Evolutionary conservation across 116 monocot genomes (phyloP).

Genomic region (Papilionanthe hybrid): DNA sequence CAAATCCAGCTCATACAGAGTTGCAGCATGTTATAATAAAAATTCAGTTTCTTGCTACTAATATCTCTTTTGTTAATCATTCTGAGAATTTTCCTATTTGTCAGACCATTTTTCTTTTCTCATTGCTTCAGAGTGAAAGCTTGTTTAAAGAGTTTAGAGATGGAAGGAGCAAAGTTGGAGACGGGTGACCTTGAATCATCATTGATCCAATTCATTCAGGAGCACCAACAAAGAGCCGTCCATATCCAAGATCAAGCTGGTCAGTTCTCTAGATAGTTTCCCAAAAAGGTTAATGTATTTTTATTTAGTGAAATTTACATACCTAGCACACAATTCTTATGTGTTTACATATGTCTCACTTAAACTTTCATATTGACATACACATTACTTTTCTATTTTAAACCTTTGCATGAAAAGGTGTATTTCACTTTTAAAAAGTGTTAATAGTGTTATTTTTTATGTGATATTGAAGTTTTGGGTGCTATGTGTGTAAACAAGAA

Average conservation of each 20-base stretch:
- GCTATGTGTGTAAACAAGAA: too few species aligned
- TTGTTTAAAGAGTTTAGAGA: conserved; percentile 1
- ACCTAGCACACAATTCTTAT: too few species aligned
- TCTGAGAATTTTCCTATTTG: not conserved
- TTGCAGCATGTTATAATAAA: not conserved
- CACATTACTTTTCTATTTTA: too few species aligned
- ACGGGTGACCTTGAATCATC: conserved; percentile 30
- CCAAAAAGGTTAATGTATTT: not conserved
- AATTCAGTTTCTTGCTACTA: not conserved
- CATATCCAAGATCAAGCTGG: conserved; percentile 46
- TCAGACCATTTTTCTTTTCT: not conserved
- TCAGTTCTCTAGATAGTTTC: conserved; percentile 7
- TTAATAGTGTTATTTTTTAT: too few species aligned
- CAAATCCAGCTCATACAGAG: not conserved
- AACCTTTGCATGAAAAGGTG: too few species aligned
- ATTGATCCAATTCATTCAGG: conserved; percentile 57
- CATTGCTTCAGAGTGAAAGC: not conserved
- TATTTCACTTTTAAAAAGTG: too few species aligned
- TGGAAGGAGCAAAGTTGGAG: conserved; percentile 31
- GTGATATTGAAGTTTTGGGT: too few species aligned
- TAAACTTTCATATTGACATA: too few species aligned
- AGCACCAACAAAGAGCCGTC: conserved; percentile 46
- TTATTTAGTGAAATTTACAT: not conserved
- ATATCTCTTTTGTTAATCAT: not conserved
- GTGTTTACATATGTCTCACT: too few species aligned